Percentiles rank a stretch among this genome's conserved stretches.
These are phyloP conservation scores for Endocalyx cinctus DNA, from an alignment of 2,329 filamentous ascomycete genomes.

Conservation along the genomic window DNA sequence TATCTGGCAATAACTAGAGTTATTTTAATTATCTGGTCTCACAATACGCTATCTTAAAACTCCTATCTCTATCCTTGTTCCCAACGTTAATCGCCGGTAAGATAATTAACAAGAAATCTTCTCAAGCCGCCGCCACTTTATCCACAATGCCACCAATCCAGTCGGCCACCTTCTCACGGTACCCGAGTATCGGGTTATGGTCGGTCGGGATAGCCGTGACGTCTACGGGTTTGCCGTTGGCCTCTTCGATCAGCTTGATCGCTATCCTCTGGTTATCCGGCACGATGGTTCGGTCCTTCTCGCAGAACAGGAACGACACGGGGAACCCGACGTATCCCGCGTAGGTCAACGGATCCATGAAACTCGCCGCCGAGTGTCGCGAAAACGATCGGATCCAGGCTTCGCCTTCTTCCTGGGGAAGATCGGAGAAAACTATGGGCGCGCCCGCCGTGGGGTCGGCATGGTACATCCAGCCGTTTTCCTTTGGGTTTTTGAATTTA, in stretches of 20 bases:
- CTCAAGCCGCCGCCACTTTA: no score
- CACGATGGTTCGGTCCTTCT: background rate
- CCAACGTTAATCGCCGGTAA: no score
- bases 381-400: background rate
- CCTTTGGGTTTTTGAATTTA: no score
- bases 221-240: background rate
- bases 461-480: constrained; percentile 22
- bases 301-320: constrained; percentile 16
- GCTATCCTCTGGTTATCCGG: background rate
- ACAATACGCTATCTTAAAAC: no score
- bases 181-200: background rate
- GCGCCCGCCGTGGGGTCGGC: constrained; percentile 11
- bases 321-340: constrained; percentile 21
- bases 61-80: no score
- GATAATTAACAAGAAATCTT: no score
- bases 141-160: no score
- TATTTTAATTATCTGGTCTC: no score
- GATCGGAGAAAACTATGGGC: background rate
- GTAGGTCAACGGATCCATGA: background rate
- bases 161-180: background rate
- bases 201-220: background rate
- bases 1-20: no score
- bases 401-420: background rate
- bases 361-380: background rate
- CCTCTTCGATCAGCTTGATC: background rate